Percentiles rank a stretch among this genome's conserved stretches.
phyloP scores from a whole-genome alignment of 2,329 filamentous ascomycete genomes.

The Trichoderma sp. region DNA sequence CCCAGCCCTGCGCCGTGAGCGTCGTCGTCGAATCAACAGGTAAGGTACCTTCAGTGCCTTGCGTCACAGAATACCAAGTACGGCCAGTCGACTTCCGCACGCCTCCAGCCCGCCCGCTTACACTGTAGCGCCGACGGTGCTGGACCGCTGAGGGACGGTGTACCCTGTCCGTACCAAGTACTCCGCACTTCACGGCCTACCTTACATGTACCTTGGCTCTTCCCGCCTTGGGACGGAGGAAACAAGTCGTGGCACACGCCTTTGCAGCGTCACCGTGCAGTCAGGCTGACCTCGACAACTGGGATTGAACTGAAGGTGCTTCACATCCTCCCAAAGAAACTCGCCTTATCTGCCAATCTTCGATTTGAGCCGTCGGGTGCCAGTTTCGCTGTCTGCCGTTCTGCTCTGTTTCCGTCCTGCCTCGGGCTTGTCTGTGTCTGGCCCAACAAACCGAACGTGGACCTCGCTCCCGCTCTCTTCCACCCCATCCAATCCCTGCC shows the following conservation, averaged over 20 bases:
- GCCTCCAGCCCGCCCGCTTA: slow-evolving; percentile 6
- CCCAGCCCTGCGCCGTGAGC: slow-evolving; percentile 17
- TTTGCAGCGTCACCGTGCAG: slow-evolving; percentile 18
- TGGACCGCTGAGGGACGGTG: slow-evolving; percentile 13
- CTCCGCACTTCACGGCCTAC: slow-evolving; percentile 2
- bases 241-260: slow-evolving; percentile 8
- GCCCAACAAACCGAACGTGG: no score
- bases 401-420: not conserved
- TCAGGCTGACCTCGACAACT: slow-evolving; percentile 15
- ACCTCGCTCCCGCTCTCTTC: not conserved
- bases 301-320: not conserved
- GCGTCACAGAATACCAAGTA: slow-evolving; percentile 3
- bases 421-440: not conserved
- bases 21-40: not conserved
- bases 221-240: not conserved
- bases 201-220: not conserved
- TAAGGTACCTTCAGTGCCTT: not conserved
- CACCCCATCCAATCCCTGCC: not conserved
- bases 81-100: not conserved
- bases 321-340: no score
- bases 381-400: not conserved
- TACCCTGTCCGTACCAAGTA: slow-evolving; percentile 7
- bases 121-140: not conserved
- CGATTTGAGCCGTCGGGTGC: not conserved
- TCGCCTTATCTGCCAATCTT: no score